These are phyloP conservation scores for Sporothrix brasiliensis DNA, from an alignment of 2,329 filamentous ascomycete genomes.

Conservation along the genomic window DNA sequence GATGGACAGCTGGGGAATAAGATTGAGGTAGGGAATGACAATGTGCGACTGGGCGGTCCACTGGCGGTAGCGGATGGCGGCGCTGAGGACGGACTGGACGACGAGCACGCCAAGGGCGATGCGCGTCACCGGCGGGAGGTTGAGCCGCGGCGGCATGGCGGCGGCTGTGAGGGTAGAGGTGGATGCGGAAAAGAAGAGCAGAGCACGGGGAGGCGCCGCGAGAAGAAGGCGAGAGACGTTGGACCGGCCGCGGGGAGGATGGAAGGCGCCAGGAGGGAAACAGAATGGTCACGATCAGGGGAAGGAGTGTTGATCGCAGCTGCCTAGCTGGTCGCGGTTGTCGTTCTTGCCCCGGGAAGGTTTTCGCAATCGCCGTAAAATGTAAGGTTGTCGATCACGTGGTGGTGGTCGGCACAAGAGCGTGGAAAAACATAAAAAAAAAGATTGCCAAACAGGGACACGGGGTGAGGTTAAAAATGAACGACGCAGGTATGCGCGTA, in stretches of 20 bases:
- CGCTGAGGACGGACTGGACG: slow-evolving; percentile 79
- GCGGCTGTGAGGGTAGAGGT: neutral
- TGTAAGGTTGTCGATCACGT: neutral
- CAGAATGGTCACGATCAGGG: too few species aligned
- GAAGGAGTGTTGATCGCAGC: neutral
- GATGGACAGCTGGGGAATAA: slow-evolving; percentile 80
- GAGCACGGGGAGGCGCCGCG: neutral
- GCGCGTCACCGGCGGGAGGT: slow-evolving; percentile 89
- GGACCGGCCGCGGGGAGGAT: neutral
- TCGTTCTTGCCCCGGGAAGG: neutral
- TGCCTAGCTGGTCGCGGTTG: neutral
- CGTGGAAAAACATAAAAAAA: neutral
- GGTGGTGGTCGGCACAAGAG: neutral
- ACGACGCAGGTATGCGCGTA: slow-evolving; percentile 16
- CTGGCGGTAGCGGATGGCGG: slow-evolving; percentile 72
- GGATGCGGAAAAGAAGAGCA: neutral
- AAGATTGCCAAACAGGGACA: slow-evolving; percentile 11
- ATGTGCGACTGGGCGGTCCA: slow-evolving; percentile 65
- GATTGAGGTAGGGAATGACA: slow-evolving; percentile 81
- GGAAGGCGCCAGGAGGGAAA: neutral
- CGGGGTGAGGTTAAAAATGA: slow-evolving; percentile 16
- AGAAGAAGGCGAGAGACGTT: neutral
- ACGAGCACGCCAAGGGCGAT: slow-evolving; percentile 74
- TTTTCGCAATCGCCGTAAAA: neutral
- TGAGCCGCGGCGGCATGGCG: slow-evolving; percentile 78